phyloP scores from a whole-genome alignment of 2,329 filamentous ascomycete genomes.

The Corinectria fuckeliana region DNA sequence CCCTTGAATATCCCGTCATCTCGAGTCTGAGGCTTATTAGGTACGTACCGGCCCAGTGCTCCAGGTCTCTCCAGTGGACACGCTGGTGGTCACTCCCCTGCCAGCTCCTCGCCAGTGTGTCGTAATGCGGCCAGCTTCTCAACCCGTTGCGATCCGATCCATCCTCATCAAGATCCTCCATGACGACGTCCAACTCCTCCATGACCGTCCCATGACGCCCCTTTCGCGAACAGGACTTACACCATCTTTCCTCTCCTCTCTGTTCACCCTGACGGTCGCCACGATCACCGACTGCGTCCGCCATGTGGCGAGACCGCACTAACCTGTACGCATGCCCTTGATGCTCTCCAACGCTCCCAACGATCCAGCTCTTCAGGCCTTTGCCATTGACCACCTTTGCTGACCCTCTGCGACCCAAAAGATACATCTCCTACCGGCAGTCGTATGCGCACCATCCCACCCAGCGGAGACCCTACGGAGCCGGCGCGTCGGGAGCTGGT shows the following conservation, averaged over 20 bases:
- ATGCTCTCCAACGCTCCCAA: constrained; percentile 21
- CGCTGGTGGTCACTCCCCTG: not conserved
- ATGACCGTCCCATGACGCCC: constrained; percentile 36
- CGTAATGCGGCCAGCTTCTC: constrained; percentile 14
- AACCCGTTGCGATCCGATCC: constrained; percentile 26
- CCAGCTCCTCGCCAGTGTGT: constrained; percentile 10
- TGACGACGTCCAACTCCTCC: constrained; percentile 32
- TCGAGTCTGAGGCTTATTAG: constrained; percentile 13
- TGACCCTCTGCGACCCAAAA: constrained; percentile 46
- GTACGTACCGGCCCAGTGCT: constrained; percentile 4
- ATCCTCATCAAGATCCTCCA: constrained; percentile 25
- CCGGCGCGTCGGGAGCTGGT: constrained; percentile 54
- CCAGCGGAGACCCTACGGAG: constrained; percentile 77
- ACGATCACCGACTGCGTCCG: constrained; percentile 56
- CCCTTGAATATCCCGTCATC: constrained; percentile 3
- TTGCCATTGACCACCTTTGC: constrained; percentile 32
- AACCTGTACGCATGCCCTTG: constrained; percentile 75
- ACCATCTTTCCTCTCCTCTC: constrained; percentile 15
- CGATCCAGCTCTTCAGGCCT: constrained; percentile 18
- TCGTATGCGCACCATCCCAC: constrained; percentile 95
- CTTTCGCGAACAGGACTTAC: constrained; percentile 18
- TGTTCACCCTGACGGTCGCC: constrained; percentile 36
- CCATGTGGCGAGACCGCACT: constrained; percentile 98
- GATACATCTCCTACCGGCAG: constrained; percentile 98
- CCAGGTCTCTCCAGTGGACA: not conserved